Evolutionary conservation across 2,329 filamentous ascomycete genomes (phyloP), one percentile per base, ranked within the genome.

Genomic region (Aspergillus sp.): DNA sequence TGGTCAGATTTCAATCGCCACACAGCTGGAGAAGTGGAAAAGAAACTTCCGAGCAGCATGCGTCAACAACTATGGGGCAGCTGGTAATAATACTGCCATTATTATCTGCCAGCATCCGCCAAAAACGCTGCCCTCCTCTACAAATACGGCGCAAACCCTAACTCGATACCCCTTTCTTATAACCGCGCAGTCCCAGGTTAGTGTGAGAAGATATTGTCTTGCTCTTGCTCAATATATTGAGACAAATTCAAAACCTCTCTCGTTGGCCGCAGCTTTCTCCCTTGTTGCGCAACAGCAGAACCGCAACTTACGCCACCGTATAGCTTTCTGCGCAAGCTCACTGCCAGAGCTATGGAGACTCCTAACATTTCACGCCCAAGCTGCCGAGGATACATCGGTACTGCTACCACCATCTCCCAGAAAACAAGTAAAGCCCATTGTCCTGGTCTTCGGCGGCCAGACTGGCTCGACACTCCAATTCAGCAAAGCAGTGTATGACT

Each of bases 1-100:
- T 6, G 20, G 47, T 24, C 7, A 27, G 11, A 22, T 56, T 3
- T 19, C 20, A 2, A 45, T 56, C 24, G 2, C 34, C 13, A 42
- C 5, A 3, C 7, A 17, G 11, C 27, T 17, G 15, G 8, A 4
- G 4, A 11, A 13, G 5, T 60, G 58, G 58, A 19, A n/a, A n/a
- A 9, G 5, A 2, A 13, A 2, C 5, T 24, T 41, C 5, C 54
- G 45, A 11, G 45, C 24, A 3, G 58, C 54, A 1, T 46, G 30
- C 9, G 33, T 60, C 33, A 57, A 54, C n/a, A 60, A 57, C 27
- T 60, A 60, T 17, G 58, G 58, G 4, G 58, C 58, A 3, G 27
- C 58, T 0, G 58, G 58, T 5, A 50, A 19, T 34, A 60, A 60
- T 50, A 39, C 54, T 15, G 54, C 54, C 1, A 41, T 60, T 5